Evolutionary conservation across 805 yeast genomes (phyloP), one percentile per base, ranked within the genome.

Genomic region (Metschnikowia drakensbergensis): DNA sequence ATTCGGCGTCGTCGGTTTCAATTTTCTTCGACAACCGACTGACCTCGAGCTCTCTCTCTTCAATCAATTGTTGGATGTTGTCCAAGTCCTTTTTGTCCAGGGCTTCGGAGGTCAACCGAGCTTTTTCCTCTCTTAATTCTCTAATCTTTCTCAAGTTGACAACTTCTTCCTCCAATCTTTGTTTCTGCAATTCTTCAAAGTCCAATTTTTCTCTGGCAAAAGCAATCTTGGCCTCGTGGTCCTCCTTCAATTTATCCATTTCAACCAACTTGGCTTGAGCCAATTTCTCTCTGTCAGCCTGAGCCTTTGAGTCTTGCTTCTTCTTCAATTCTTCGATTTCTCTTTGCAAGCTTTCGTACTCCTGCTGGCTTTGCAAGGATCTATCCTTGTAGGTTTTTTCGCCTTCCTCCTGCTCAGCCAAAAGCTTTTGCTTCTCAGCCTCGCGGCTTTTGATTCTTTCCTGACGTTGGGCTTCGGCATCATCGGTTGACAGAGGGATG

Each of bases 121-220:
- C 67, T 54, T 68, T 71, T 47, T 72, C 73, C 46, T 64, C 72
- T 50, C 72, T 65, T 50, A 72, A 62, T 29, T 65, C 67, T 57
- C 64, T 62, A 57, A 67, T 64, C 53, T 66, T 64, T 57, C 72
- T 71, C 59, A 73, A 64, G 54, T 70, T 68, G 27, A 62, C 68
- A 47, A 65, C 67, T 58, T 69, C 77, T 41, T 65, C 75, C 55
- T 65, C 57, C 52, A 71, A 62, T 51, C 71, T 65, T 40, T 58
- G 53, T 56, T 63, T 65, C 57, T 72, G 72, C 46, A 66, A 64
- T 55, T 69, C 75, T 54, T 68, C 73, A 43, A 65, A 61, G 43
- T 65, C 67, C 51, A 67, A 59, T 49, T 62, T 60, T 39, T 63
- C 54, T 45, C 61, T 59, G 50, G 58, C 66, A 45, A 68, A 60